These are phyloP conservation scores for Geotrichum carabidarum DNA, from an alignment of 1,139 yeast species.

Conservation along the genomic window DNA sequence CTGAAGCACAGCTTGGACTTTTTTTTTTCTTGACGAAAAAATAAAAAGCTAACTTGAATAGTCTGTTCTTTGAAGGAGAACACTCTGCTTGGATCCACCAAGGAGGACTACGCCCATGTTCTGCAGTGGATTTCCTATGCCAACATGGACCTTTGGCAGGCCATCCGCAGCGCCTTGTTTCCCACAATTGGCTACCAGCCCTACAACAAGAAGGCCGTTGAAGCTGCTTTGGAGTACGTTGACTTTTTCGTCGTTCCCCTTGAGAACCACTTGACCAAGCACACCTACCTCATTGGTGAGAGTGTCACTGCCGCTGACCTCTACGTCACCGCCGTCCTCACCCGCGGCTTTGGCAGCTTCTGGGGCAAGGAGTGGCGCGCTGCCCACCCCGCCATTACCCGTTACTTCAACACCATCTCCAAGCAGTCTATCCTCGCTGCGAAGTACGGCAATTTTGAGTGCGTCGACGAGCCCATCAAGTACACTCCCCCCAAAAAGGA, in stretches of 20 bases:
- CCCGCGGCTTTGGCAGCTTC: constrained; percentile 61
- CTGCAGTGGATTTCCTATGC: constrained; percentile 78
- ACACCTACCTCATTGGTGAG: constrained; percentile 90
- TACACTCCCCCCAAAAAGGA: constrained; percentile 77
- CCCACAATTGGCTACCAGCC: constrained; percentile 51
- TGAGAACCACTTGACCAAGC: constrained; percentile 47
- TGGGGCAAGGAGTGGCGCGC: constrained; percentile 77
- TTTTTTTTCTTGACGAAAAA: constrained; percentile 22
- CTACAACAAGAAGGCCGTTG: constrained; percentile 78
- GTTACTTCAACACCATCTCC: constrained; percentile 81
- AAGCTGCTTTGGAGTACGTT: constrained; percentile 47
- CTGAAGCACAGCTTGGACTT: constrained; percentile 6
- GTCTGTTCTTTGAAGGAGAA: constrained; percentile 34
- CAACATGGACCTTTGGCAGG: constrained; percentile 60
- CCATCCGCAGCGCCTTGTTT: constrained; percentile 39
- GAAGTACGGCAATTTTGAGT: constrained; percentile 42
- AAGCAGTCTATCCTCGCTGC: constrained; percentile 52
- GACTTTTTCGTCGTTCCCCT: constrained; percentile 33
- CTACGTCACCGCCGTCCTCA: constrained; percentile 53
- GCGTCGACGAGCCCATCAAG: constrained; percentile 63
- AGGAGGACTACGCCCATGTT: constrained; percentile 64
- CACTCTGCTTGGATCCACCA: constrained; percentile 57
- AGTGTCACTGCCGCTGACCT: constrained; percentile 82
- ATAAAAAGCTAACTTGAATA: constrained; percentile 21
- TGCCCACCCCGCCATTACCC: constrained; percentile 64